phyloP scores from a whole-genome alignment of 2,329 filamentous ascomycete species.

The Beauveria asiatica region DNA sequence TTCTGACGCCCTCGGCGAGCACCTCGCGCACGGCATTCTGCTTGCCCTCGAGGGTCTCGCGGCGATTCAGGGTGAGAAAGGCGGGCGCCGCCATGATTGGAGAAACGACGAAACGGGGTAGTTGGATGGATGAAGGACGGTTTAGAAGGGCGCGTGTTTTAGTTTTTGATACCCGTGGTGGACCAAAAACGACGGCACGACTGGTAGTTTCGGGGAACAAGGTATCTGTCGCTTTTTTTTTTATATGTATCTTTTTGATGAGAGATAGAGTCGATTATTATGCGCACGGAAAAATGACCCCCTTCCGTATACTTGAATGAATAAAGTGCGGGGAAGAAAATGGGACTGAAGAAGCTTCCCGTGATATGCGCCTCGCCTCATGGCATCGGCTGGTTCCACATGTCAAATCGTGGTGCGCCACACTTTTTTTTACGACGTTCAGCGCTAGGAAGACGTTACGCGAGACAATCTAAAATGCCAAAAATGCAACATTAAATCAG shows the following conservation, averaged over 20 bases:
- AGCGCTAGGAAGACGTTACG: neutral
- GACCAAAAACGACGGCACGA: too few species aligned
- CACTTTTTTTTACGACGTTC: neutral
- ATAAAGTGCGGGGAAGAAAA: slow-evolving; percentile 5
- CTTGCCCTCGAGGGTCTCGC: slow-evolving; percentile 5
- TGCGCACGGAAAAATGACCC: neutral
- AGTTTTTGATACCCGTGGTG: too few species aligned
- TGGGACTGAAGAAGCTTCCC: neutral
- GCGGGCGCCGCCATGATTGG: neutral
- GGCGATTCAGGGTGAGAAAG: neutral
- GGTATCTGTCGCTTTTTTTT: too few species aligned
- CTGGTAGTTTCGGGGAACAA: too few species aligned
- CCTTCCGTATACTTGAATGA: neutral
- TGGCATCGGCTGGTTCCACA: slow-evolving; percentile 1
- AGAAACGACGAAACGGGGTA: neutral
- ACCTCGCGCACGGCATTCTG: slow-evolving; percentile 4
- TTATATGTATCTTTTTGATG: too few species aligned
- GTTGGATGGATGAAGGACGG: neutral
- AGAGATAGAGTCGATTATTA: neutral
- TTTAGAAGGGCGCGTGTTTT: neutral
- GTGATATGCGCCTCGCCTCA: neutral
- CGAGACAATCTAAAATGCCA: neutral
- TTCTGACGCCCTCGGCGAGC: neutral
- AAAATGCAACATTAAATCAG: neutral
- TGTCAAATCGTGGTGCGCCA: neutral